Percentiles rank a stretch among this genome's conserved stretches.
phyloP scores from a whole-genome alignment of 2,329 filamentous ascomycete species.

The Aspergillus latus region DNA sequence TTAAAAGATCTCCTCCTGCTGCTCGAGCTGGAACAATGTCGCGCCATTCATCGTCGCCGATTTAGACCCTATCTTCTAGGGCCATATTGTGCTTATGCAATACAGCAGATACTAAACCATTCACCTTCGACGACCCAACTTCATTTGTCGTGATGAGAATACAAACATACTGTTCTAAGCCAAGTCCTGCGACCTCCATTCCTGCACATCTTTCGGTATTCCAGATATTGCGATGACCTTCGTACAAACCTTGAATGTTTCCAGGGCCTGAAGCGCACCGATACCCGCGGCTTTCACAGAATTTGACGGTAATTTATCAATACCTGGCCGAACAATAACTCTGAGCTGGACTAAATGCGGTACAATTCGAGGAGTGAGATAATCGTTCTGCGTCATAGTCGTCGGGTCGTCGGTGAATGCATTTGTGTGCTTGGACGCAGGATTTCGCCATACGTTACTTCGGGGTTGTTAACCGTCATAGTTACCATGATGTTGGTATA shows the following conservation, averaged over 20 bases:
- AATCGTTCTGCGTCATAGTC: conserved; percentile 48
- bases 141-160: conserved; percentile 37
- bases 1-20: conserved; percentile 19
- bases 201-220: conserved; percentile 50
- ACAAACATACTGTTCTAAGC: conserved; percentile 29
- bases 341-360: not conserved
- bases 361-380: conserved; percentile 29
- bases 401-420: conserved; percentile 49
- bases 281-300: conserved; percentile 32
- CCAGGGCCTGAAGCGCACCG: conserved; percentile 39
- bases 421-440: conserved; percentile 36
- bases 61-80: conserved; percentile 25
- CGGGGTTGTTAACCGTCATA: conserved; percentile 6
- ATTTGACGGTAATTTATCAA: conserved; percentile 16
- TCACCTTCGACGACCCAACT: conserved; percentile 32
- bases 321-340: conserved; percentile 17
- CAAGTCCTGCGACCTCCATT: conserved; percentile 41
- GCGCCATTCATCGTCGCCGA: conserved; percentile 30
- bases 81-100: conserved; percentile 24
- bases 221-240: conserved; percentile 49
- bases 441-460: conserved; percentile 34
- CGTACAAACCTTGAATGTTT: conserved; percentile 35
- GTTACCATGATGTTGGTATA: conserved; percentile 12
- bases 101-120: conserved; percentile 31
- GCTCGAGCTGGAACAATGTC: conserved; percentile 28